phyloP scores from a whole-genome alignment of 2,329 filamentous ascomycete genomes.

The Huntiella decipiens region DNA sequence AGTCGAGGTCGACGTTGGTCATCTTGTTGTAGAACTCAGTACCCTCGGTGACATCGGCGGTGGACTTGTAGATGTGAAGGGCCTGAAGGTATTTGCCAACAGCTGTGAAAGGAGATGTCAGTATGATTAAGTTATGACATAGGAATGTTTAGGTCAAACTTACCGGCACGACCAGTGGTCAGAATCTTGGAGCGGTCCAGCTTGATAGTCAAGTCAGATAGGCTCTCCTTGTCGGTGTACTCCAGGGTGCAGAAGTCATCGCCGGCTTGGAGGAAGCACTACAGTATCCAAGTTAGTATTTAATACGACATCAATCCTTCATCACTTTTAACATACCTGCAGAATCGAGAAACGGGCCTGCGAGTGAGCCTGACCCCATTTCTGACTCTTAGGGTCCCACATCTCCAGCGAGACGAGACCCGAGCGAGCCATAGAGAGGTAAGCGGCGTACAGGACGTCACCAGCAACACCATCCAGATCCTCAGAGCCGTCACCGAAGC shows the following conservation, averaged over 20 bases:
- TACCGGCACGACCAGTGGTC: slow-evolving; percentile 53
- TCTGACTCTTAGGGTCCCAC: slow-evolving; percentile 79
- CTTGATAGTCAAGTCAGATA: slow-evolving; percentile 65
- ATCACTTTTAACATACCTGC: slow-evolving; percentile 20
- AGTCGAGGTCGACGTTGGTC: slow-evolving; percentile 62
- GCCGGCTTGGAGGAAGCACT: slow-evolving; percentile 70
- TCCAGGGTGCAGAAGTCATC: slow-evolving; percentile 71
- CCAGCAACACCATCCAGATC: slow-evolving; percentile 62
- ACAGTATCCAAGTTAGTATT: slow-evolving; percentile 5
- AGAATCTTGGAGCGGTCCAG: slow-evolving; percentile 77
- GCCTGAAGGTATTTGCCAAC: slow-evolving; percentile 80
- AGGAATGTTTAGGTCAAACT: slow-evolving; percentile 12
- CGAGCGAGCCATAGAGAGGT: slow-evolving; percentile 87
- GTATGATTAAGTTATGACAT: slow-evolving; percentile 4
- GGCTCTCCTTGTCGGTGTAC: slow-evolving; percentile 44
- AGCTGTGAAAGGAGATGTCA: slow-evolving; percentile 25
- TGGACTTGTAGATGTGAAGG: slow-evolving; percentile 80
- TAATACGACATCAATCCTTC: neutral
- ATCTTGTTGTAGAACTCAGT: slow-evolving; percentile 65
- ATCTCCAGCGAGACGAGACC: slow-evolving; percentile 76
- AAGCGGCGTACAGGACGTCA: slow-evolving; percentile 72
- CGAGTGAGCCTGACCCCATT: slow-evolving; percentile 87
- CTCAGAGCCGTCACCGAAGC: slow-evolving; percentile 58
- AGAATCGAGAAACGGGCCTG: slow-evolving; percentile 83
- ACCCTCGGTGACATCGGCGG: slow-evolving; percentile 64